Conservation (phyloP, 2,329 filamentous ascomycete species). For the Calonectria multiphialidica region DNA sequence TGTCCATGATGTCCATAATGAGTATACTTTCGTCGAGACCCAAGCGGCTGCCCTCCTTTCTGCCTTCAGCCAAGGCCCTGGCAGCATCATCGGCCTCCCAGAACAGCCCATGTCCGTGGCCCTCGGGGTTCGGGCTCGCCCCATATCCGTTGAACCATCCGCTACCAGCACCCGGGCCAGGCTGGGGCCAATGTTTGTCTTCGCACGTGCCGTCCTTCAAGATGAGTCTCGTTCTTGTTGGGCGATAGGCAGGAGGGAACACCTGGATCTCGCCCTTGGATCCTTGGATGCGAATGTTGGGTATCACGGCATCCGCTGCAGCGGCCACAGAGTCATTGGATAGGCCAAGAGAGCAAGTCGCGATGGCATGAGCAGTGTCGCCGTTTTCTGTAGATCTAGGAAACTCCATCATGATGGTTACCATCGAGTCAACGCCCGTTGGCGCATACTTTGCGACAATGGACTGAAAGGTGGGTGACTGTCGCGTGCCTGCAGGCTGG, state of each 20-base stretch:
- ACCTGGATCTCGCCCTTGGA: neutral
- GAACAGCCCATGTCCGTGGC: neutral
- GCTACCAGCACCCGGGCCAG: neutral
- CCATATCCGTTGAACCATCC: neutral
- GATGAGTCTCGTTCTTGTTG: neutral
- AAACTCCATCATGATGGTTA: neutral
- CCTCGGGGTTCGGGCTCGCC: neutral
- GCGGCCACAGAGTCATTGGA: neutral
- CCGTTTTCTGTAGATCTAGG: neutral
- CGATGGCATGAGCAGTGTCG: neutral
- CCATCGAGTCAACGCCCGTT: neutral
- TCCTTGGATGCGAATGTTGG: neutral
- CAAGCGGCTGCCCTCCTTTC: neutral
- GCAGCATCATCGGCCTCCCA: neutral
- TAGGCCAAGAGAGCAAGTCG: neutral
- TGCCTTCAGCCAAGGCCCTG: neutral
- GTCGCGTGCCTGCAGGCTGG: neutral
- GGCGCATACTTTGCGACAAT: neutral
- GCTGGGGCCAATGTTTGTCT: neutral
- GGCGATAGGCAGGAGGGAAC: neutral
- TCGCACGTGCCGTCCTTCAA: neutral
- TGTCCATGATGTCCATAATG: constrained; percentile 80
- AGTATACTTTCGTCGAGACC: constrained; percentile 47
- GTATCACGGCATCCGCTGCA: neutral
- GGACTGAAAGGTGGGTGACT: neutral